Evolutionary conservation across 345 rosid species (phyloP), one percentile per base, ranked within the genome.

Genomic region (Arabis hirsuta): DNA sequence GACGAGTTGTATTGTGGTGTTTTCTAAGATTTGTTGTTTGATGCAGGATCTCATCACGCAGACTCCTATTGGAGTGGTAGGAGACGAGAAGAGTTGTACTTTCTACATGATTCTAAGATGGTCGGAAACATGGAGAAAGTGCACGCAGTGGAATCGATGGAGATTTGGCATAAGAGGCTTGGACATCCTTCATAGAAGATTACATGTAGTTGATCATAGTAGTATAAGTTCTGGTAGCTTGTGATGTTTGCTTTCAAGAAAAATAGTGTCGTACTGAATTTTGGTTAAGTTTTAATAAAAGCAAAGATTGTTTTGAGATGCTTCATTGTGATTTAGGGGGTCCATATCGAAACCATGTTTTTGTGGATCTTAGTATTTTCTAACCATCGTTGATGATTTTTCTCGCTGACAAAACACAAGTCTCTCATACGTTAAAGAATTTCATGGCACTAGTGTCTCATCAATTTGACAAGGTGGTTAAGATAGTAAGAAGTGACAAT

Each of bases 341-440:
- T 1, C 20, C 50, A 0, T 41, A 59, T 6, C 3, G 2, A 27
- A n/a, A 2, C 7, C 66, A 3, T 24, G 13, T 0, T 0, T 62
- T 0, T 62, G 24, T 11, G 29, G 29, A 0, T 42, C 66, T 0
- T 44, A 9, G 1, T 45, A 62, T 0, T 62, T 62, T 1, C 9
- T 62, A 0, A 62, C 54, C 0, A 62, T 62, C 0, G 42, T 62
- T 0, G 67, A 62, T 3, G 54, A 62, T 1, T 0, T 2, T 2
- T 61, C 65, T 4, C 3, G 14, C 13, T 1, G 12, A 39, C 5
- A 59, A 59, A 12, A 22, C 47, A 0, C 32, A 59, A 41, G 65
- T 59, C 1, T 0, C 0, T 0, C 13, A 12, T 6, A n/a, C 2
- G 12, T 1, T 41, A 2, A 0, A 0, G 0, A 24, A 42, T 1